Evolutionary conservation across 768 basidiomycete species (phyloP), one percentile per base, ranked within the genome.

Genomic region (Mycena chlorophos): DNA sequence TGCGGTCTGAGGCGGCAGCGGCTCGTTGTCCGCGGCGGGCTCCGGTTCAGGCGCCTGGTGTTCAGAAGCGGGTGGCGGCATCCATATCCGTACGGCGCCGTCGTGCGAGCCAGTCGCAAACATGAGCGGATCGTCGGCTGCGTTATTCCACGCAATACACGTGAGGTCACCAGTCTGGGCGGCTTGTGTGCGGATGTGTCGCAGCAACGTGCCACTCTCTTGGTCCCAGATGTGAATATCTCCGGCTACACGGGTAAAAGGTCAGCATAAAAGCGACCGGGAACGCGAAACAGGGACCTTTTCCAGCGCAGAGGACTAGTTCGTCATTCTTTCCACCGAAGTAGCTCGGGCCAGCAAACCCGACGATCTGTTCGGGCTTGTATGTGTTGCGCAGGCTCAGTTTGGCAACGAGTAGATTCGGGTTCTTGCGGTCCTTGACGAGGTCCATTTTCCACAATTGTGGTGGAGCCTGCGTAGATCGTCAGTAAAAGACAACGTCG

Each of bases 221-320:
- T 85, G 82, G 64, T 93, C 91, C 91, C 91, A 93, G 14, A 92
- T 88, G 65, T 89, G 86, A 14, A 93, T 85, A 63, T 91, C 88
- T 4, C 91, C 91, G 57, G 81, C 90, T 91, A 42, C 14, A 48
- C 48, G 25, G 34, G 52, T 20, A 16, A 22, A 34, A 45, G 25
- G 54, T 30, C 31, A 54, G 3, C 37, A 26, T n/a, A n/a, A n/a
- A 4, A 34, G 37, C 2, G 34, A 25, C 8, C 3, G n/a, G 10
- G 20, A 34, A n/a, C 22, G 8, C 22, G 28, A 34, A 22, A n/a
- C n/a, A 63, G 70, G 30, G 47, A 83, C 89, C 78, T 81, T 92
- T 91, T 5, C 86, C 84, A 37, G 87, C 86, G 63, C 89, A 88
- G 4, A 92, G 74, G 12, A 93, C 84, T 39, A 91, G 74, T 63